phyloP scores from a whole-genome alignment of 1,284 basidiomycete species.

The Salmacisia buchloeana region DNA sequence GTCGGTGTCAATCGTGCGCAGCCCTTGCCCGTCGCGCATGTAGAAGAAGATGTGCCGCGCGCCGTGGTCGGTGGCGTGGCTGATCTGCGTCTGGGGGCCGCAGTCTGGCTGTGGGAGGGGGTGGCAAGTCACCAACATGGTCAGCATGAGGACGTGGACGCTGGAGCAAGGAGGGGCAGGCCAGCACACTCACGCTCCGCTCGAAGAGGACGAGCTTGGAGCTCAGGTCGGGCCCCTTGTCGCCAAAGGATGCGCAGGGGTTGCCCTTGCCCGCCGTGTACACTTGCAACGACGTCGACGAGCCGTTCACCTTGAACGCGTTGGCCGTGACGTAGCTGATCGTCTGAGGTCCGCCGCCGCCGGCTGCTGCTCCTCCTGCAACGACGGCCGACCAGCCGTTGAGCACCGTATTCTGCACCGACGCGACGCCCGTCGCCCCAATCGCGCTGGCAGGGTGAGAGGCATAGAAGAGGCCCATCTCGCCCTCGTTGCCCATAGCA shows the following conservation, averaged over 20 bases:
- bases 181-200: too few relatives aligned
- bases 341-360: conserved; percentile 15
- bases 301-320: too few relatives aligned
- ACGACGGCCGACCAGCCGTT: conserved; percentile 24
- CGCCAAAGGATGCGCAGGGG: too few relatives aligned
- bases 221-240: too few relatives aligned
- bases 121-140: conserved; percentile 57
- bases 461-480: conserved; percentile 51
- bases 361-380: too few relatives aligned
- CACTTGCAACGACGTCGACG: too few relatives aligned
- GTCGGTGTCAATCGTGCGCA: too few relatives aligned
- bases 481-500: conserved; percentile 52
- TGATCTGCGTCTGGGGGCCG: conserved; percentile 57
- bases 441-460: conserved; percentile 50
- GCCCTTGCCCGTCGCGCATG: conserved; percentile 14
- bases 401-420: conserved; percentile 41
- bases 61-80: conserved; percentile 59
- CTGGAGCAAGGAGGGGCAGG: too few relatives aligned
- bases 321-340: conserved; percentile 22
- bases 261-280: too few relatives aligned
- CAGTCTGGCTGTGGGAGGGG: conserved; percentile 52
- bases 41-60: conserved; percentile 55
- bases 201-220: too few relatives aligned
- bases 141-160: too few relatives aligned
- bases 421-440: conserved; percentile 40